These are phyloP conservation scores for Psophocarpus tetragonolobus DNA, from an alignment of 306 rosid genomes.

Conservation along the genomic window DNA sequence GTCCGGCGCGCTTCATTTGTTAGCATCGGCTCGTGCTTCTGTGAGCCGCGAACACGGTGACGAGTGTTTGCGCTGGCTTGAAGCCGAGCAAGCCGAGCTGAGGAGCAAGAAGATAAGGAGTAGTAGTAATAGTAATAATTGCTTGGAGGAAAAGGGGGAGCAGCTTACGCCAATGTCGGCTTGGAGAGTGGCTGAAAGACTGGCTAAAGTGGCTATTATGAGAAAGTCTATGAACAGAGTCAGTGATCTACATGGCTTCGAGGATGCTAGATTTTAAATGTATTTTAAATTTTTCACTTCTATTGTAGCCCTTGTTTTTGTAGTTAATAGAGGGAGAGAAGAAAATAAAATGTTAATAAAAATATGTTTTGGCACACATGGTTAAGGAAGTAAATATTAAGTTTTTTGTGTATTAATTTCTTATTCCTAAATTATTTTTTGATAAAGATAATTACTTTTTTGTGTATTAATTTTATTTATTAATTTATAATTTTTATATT, in stretches of 20 bases:
- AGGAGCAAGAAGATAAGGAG: slow-evolving; percentile 35
- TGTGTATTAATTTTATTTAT: too few species aligned
- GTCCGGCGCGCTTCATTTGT: slow-evolving; percentile 56
- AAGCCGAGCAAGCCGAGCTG: slow-evolving; percentile 55
- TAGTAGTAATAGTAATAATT: neutral
- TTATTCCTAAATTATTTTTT: too few species aligned
- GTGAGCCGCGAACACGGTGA: slow-evolving; percentile 40
- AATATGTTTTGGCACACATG: neutral
- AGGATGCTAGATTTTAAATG: slow-evolving; percentile 86
- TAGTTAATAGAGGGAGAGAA: slow-evolving; percentile 32
- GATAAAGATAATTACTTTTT: too few species aligned
- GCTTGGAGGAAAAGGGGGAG: slow-evolving; percentile 59
- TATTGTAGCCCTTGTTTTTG: neutral
- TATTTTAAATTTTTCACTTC: neutral
- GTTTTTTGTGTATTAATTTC: too few species aligned
- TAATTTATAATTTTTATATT: too few species aligned
- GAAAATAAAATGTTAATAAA: slow-evolving; percentile 8
- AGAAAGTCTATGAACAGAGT: slow-evolving; percentile 96
- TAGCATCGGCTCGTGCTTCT: slow-evolving; percentile 64
- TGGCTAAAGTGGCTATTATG: slow-evolving; percentile 92
- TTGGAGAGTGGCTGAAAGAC: slow-evolving; percentile 87
- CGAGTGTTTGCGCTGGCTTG: slow-evolving; percentile 59
- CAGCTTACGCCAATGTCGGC: slow-evolving; percentile 84
- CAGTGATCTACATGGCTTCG: slow-evolving; percentile 96
- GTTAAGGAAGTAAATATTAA: neutral